phyloP scores from a whole-genome alignment of 2,329 filamentous ascomycete species.

The Paecilomyces variotii region DNA sequence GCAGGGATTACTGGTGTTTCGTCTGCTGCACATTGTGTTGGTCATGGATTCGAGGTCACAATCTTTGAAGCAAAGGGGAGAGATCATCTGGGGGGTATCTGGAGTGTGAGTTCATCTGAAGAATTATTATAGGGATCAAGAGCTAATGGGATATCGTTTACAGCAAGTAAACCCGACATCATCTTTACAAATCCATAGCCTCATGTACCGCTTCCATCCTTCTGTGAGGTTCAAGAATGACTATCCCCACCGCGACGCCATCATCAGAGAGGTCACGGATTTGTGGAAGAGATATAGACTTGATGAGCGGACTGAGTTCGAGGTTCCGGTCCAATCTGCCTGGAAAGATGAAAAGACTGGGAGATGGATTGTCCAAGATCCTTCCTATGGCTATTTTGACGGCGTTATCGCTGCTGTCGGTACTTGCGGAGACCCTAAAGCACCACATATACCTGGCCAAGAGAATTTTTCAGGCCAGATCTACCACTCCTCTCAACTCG shows the following conservation, averaged over 20 bases:
- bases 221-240: slow-evolving; percentile 64
- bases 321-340: slow-evolving; percentile 60
- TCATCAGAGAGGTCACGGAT: slow-evolving; percentile 62
- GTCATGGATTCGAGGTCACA: slow-evolving; percentile 76
- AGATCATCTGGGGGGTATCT: slow-evolving; percentile 67
- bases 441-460: slow-evolving; percentile 62
- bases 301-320: slow-evolving; percentile 62
- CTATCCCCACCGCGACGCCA: slow-evolving; percentile 69
- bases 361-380: slow-evolving; percentile 65
- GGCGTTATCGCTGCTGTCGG: slow-evolving; percentile 72
- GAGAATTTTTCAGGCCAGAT: slow-evolving; percentile 64
- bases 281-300: slow-evolving; percentile 71
- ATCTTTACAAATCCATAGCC: slow-evolving; percentile 70
- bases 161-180: slow-evolving; percentile 75
- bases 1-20: slow-evolving; percentile 69
- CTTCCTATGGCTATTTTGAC: slow-evolving; percentile 63
- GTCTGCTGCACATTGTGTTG: slow-evolving; percentile 71
- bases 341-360: slow-evolving; percentile 57
- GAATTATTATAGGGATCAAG: background rate
- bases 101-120: slow-evolving; percentile 51
- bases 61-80: slow-evolving; percentile 67
- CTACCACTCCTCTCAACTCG: slow-evolving; percentile 67
- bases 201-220: slow-evolving; percentile 86
- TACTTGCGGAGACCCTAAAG: slow-evolving; percentile 70
- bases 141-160: slow-evolving; percentile 1